Evolutionary conservation across 2,329 filamentous ascomycete species (phyloP), one percentile per base, ranked within the genome.

Genomic region (Fusarium sp.): DNA sequence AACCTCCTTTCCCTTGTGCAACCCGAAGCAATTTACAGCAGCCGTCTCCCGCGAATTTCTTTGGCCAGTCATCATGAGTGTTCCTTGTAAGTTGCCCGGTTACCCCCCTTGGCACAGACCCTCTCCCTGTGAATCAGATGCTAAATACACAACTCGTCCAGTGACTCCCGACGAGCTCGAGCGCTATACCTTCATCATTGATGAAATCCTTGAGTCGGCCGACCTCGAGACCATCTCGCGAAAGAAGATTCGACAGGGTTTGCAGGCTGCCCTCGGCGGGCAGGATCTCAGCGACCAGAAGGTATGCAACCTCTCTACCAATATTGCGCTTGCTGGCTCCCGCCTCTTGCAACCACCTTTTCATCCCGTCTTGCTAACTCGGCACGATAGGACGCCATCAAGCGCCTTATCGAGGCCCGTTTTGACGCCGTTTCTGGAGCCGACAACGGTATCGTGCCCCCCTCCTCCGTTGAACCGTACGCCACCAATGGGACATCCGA

Each of bases 351-450:
- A 50, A 42, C 31, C 29, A 9, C 10, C 10, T 6, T 57, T 36
- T 9, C 49, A 31, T 56, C 34, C n/a, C 6, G n/a, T n/a, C 18
- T 50, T 42, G 11, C 61, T 72, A 34, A 62, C 49, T 13, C 25
- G 8, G 18, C 27, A 20, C 25, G 14, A 23, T 49, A 67, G 91
- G 82, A 85, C 76, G 87, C 88, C 13, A 90, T 93, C 79, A 92
- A 92, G 77, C 82, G 82, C 56, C 83, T 93, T 53, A 93, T 93
- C 60, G 89, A 91, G 80, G 85, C 87, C 71, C 89, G 91, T 16
- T 93, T 93, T 78, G 91, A 93, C 74, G 86, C 89, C 61, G 86
- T 90, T 72, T 87, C 87, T 54, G 84, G 85, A 27, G 71, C 76
- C 58, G 73, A 79, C 74, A 85, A 89, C 67, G 83, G 85, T 84